Percentiles rank a stretch among this genome's conserved stretches.
Evolutionary conservation across 257 asterid species (phyloP).

Genomic region (Petrea volubilis): DNA sequence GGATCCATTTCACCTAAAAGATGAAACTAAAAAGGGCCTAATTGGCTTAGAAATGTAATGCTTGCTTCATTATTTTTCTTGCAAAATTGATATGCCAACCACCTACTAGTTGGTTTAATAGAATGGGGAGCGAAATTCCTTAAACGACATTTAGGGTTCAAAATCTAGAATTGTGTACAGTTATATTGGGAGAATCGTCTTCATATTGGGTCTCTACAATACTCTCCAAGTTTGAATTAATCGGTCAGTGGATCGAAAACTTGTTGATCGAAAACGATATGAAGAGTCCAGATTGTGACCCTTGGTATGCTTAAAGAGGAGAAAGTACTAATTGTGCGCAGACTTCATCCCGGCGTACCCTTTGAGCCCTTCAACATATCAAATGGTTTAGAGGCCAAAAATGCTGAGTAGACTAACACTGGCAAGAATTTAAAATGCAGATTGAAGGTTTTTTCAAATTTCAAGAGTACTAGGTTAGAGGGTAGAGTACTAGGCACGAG

Average conservation of each 20-base stretch:
- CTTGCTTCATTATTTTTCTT: background rate
- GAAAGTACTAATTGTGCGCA: background rate
- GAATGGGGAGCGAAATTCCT: no score
- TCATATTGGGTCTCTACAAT: no score
- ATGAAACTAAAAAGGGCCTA: background rate
- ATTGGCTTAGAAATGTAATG: background rate
- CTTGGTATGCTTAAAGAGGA: conserved; percentile 14
- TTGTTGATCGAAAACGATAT: no score
- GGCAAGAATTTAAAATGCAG: background rate
- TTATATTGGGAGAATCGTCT: no score
- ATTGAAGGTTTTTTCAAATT: background rate
- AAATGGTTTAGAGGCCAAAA: conserved; percentile 20
- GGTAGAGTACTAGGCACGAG: conserved; percentile 22
- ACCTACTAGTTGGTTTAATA: no score
- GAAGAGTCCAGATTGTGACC: conserved; percentile 28
- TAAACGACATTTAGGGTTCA: no score
- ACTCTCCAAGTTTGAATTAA: no score
- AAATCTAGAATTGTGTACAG: no score
- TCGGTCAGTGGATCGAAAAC: no score
- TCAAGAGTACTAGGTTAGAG: conserved; percentile 16
- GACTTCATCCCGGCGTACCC: background rate
- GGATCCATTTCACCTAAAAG: background rate
- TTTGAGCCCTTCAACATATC: conserved; percentile 31
- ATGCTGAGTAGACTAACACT: conserved; percentile 50
- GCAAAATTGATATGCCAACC: no score